These are phyloP conservation scores for Corynespora cassiicola DNA, from an alignment of 2,329 filamentous ascomycete genomes.

Conservation along the genomic window DNA sequence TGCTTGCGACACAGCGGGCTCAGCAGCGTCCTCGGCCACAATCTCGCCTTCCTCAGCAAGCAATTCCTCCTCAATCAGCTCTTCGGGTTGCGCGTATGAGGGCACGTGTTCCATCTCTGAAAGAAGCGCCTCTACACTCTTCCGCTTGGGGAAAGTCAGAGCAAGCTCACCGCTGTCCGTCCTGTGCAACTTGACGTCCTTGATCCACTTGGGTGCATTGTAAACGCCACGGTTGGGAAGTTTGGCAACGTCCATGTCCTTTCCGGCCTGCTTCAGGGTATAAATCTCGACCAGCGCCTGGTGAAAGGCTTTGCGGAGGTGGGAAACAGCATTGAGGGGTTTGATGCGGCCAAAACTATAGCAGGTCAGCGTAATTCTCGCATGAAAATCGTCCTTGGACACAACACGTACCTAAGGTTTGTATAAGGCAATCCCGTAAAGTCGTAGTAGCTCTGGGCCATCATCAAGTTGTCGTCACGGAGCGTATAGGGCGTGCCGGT, in stretches of 20 bases:
- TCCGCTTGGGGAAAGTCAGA: conserved; percentile 27
- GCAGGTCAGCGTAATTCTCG: not conserved
- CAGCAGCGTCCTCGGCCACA: conserved; percentile 9
- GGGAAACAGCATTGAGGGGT: conserved; percentile 16
- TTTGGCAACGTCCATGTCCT: conserved; percentile 32
- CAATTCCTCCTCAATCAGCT: conserved; percentile 20
- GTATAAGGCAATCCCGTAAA: conserved; percentile 42
- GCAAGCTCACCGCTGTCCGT: conserved; percentile 24
- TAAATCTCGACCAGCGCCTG: conserved; percentile 64
- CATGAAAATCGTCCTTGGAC: too few species aligned
- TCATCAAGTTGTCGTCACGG: conserved; percentile 33
- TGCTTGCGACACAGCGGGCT: conserved; percentile 34
- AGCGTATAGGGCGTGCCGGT: conserved; percentile 39
- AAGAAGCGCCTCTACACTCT: conserved; percentile 28
- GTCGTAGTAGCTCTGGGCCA: conserved; percentile 35
- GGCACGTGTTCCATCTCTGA: conserved; percentile 28
- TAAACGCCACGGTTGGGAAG: conserved; percentile 36
- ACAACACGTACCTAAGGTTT: conserved; percentile 21
- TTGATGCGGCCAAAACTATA: conserved; percentile 30
- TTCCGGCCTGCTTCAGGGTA: conserved; percentile 46
- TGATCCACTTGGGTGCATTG: conserved; percentile 32
- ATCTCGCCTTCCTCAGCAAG: conserved; percentile 26
- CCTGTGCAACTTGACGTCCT: conserved; percentile 31
- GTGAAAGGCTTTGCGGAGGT: conserved; percentile 53
- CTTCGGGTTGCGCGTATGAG: conserved; percentile 9